These are phyloP conservation scores for Zygosaccharomyces siamensis DNA, from an alignment of 805 yeast species.

Conservation along the genomic window DNA sequence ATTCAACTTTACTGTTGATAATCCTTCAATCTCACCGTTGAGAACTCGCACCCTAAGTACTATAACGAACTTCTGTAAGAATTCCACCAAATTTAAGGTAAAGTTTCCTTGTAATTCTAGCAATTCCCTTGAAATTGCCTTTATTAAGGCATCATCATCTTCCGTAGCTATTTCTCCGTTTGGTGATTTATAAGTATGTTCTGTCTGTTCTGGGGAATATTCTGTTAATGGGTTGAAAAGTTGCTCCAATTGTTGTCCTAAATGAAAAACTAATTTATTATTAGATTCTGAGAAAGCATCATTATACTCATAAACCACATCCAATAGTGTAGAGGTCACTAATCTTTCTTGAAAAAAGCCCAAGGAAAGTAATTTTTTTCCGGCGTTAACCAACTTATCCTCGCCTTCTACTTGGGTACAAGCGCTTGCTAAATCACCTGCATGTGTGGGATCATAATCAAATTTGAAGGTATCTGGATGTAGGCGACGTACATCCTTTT, in stretches of 20 bases:
- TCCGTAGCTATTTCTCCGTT: slow-evolving; percentile 14
- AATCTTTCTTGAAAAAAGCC: slow-evolving; percentile 53
- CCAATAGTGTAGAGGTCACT: slow-evolving; percentile 55
- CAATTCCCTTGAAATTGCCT: slow-evolving; percentile 60
- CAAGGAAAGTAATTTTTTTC: slow-evolving; percentile 47
- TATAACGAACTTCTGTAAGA: slow-evolving; percentile 72
- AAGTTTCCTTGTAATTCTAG: slow-evolving; percentile 67
- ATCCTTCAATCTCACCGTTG: slow-evolving; percentile 45
- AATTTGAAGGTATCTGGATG: slow-evolving; percentile 19
- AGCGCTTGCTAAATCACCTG: slow-evolving; percentile 70
- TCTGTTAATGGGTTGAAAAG: slow-evolving; percentile 85
- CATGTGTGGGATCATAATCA: slow-evolving; percentile 75
- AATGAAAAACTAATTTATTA: slow-evolving; percentile 65
- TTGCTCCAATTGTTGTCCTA: slow-evolving; percentile 85
- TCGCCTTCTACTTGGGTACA: slow-evolving; percentile 50
- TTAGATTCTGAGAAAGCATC: slow-evolving; percentile 55
- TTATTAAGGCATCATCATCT: slow-evolving; percentile 33
- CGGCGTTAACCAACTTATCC: slow-evolving; percentile 50
- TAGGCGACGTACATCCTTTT: slow-evolving; percentile 12
- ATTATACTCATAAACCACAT: slow-evolving; percentile 64
- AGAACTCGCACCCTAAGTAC: slow-evolving; percentile 71
- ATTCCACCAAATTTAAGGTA: slow-evolving; percentile 64
- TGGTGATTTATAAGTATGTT: slow-evolving; percentile 64
- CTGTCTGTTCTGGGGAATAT: slow-evolving; percentile 87
- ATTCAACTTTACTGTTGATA: slow-evolving; percentile 65